Base-by-base conservation (phyloP, 2,329 filamentous ascomycete genomes). In the Botrytis galanthina region DNA sequence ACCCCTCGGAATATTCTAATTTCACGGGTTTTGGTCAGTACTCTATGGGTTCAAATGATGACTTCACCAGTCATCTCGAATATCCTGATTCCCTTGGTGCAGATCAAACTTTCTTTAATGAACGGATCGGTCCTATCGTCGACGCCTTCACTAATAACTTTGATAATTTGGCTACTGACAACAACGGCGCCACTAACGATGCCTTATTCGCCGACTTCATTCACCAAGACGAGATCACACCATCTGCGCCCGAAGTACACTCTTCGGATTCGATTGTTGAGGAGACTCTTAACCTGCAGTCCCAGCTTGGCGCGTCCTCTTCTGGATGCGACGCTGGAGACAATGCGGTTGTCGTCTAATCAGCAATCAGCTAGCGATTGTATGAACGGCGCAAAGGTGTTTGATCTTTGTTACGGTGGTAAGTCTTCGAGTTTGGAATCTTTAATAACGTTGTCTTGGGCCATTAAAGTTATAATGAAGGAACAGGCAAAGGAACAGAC, bases 101-200 rank as follows among this genome's bases (percentile, higher is more conserved):
- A 90, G 88, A 93, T 93, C 84, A 88, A 90, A 88, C 88, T 87
- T 85, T 92, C 90, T 84, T 91, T 91, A 90, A 93, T 87, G 88
- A 88, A 86, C 88, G 88, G 87, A 87, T 93, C 88, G 86, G 90
- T 88, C 86, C 91, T 93, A 88, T 90, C 84, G 86, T 90, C 91
- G 84, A 89, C 85, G 85, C 87, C 84, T 84, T 86, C 86, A 83
- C 85, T 89, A 84, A 87, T 90, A 87, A 89, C 84, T 86, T 88
- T 87, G 85, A 90, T 91, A 85, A 88, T 91, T 73, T 90, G 87
- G 87, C 81, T 90, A 83, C 86, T 88, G 84, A 91, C 88, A 82
- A 85, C 84, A 81, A 84, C 85, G 84, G 85, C 83, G 83, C 84
- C 81, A 81, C 84, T 80, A 83, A 85, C 84, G 81, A 85, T 84